These are phyloP conservation scores for Fusarium goolgardi DNA, from an alignment of 2,329 filamentous ascomycete species.

Conservation along the genomic window DNA sequence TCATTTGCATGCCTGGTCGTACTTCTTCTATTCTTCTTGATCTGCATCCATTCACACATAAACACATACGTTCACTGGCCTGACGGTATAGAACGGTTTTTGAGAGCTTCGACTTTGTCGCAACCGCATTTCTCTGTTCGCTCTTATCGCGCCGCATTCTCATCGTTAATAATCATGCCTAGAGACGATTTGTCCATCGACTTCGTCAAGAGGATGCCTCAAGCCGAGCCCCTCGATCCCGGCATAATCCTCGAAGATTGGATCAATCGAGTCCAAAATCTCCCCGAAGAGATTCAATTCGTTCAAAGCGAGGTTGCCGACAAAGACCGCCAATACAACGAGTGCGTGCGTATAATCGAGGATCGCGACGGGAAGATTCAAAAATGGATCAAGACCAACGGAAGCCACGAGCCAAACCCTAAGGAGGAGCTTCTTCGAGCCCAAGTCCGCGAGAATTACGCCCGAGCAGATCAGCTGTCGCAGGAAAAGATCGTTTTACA, in stretches of 20 bases:
- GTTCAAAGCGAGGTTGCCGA: conserved; percentile 85
- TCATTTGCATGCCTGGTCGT: not conserved
- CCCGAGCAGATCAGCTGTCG: conserved; percentile 75
- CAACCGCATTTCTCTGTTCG: conserved; percentile 39
- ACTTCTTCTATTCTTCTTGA: conserved; percentile 18
- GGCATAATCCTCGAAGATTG: conserved; percentile 82
- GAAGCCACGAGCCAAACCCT: conserved; percentile 77
- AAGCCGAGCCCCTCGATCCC: conserved; percentile 70
- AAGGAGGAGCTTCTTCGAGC: conserved; percentile 77
- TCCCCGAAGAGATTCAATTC: conserved; percentile 85
- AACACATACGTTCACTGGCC: conserved; percentile 7
- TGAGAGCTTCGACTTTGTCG: conserved; percentile 38
- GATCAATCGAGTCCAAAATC: conserved; percentile 78
- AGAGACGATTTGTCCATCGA: conserved; percentile 79
- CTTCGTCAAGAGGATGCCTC: conserved; percentile 74
- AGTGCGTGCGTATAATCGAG: conserved; percentile 75
- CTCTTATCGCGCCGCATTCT: conserved; percentile 43
- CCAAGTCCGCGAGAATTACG: conserved; percentile 74
- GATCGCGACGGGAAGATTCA: conserved; percentile 81
- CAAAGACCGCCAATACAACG: conserved; percentile 78
- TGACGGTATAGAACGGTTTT: conserved; percentile 31
- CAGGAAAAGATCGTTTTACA: conserved; percentile 79
- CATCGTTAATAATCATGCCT: conserved; percentile 73
- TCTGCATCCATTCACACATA: conserved; percentile 20
- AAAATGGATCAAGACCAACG: conserved; percentile 82